Conservation (phyloP, 2,329 filamentous ascomycete genomes). For the Cucurbitaria berberidis region DNA sequence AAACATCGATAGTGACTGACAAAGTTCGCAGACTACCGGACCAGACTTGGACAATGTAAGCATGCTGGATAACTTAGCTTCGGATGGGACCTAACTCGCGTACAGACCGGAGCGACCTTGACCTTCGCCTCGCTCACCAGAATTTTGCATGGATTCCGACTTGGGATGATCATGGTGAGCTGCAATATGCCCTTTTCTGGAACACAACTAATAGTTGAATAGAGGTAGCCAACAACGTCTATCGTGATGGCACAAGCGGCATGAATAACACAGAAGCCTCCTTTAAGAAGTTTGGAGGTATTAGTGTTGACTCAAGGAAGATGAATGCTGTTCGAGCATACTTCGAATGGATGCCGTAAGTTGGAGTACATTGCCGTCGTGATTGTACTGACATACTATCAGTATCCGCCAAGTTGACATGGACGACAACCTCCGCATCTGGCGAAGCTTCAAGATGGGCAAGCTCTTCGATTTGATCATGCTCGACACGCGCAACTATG, state of each 20-base stretch:
- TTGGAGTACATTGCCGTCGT: slow-evolving; percentile 43
- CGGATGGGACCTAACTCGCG: not conserved
- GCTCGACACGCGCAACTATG: slow-evolving; percentile 52
- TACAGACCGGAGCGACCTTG: slow-evolving; percentile 48
- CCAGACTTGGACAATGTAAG: slow-evolving; percentile 43
- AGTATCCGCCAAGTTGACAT: slow-evolving; percentile 52
- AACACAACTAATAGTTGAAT: slow-evolving; percentile 14
- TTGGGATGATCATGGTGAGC: slow-evolving; percentile 50
- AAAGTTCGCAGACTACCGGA: slow-evolving; percentile 46
- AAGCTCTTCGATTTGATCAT: slow-evolving; percentile 51
- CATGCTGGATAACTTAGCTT: not conserved
- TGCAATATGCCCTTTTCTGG: not conserved
- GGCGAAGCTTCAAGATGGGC: slow-evolving; percentile 50
- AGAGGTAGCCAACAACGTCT: slow-evolving; percentile 53
- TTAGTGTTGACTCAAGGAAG: slow-evolving; percentile 53
- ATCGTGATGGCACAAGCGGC: slow-evolving; percentile 48
- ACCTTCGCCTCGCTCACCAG: slow-evolving; percentile 49
- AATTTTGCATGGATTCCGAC: slow-evolving; percentile 53
- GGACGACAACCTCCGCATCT: slow-evolving; percentile 53
- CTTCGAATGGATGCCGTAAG: slow-evolving; percentile 54
- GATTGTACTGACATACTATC: slow-evolving; percentile 48
- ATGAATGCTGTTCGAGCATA: slow-evolving; percentile 55
- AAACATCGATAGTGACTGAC: not conserved
- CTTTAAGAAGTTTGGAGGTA: slow-evolving; percentile 48
- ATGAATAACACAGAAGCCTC: slow-evolving; percentile 54